These are phyloP conservation scores for Trypethelium eluteriae DNA, from an alignment of 495 filamentous ascomycete genomes.

Conservation along the genomic window DNA sequence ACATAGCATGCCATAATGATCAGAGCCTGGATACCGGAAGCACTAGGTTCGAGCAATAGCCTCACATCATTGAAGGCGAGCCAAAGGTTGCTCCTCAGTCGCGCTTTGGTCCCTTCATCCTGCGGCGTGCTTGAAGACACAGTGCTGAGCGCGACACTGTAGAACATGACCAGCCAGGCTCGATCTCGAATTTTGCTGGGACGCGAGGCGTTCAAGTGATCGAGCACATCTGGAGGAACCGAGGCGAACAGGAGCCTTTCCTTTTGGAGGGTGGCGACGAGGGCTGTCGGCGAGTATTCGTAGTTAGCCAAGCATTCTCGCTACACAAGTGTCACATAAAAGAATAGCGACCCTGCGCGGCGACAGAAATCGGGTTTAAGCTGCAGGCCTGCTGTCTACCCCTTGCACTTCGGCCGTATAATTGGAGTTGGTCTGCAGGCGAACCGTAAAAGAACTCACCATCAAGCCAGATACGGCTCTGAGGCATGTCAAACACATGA, in stretches of 20 bases:
- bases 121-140: neutral
- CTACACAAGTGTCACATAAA: no score
- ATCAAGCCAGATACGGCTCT: slow-evolving; percentile 1
- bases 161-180: slow-evolving; percentile 19
- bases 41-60: slow-evolving; percentile 18
- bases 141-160: slow-evolving; percentile 7
- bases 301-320: neutral
- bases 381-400: no score
- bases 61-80: slow-evolving; percentile 20
- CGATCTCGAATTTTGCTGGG: slow-evolving; percentile 11
- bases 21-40: slow-evolving; percentile 17
- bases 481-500: slow-evolving; percentile 14
- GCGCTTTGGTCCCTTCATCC: neutral
- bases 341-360: no score
- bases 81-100: slow-evolving; percentile 16
- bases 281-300: neutral
- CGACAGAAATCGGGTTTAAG: no score
- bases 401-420: no score
- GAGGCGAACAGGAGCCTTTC: slow-evolving; percentile 1
- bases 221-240: neutral
- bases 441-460: neutral
- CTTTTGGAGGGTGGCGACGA: neutral
- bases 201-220: neutral
- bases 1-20: slow-evolving; percentile 13
- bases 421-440: neutral